phyloP scores from a whole-genome alignment of 306 rosid genomes.

The Quercus wislizeni region DNA sequence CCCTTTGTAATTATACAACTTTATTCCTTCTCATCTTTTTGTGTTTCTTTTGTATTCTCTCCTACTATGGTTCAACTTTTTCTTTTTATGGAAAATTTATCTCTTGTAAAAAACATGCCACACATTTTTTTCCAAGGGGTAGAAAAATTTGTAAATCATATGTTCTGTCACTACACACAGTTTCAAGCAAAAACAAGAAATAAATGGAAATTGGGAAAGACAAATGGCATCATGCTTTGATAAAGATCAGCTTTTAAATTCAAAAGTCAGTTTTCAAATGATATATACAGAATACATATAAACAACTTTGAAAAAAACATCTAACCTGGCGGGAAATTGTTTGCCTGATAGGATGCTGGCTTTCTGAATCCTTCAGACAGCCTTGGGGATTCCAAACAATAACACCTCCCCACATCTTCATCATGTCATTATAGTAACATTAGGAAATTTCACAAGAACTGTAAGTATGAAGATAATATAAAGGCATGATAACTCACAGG shows the following conservation, averaged over 20 bases:
- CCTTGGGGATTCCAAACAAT: conserved; percentile 81
- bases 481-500: conserved; percentile 59
- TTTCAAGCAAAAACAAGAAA: background rate
- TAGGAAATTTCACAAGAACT: conserved; percentile 7
- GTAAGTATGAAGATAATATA: conserved; percentile 1
- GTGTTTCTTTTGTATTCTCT: no score
- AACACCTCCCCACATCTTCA: conserved; percentile 98
- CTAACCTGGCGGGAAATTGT: conserved; percentile 65
- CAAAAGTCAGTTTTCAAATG: background rate
- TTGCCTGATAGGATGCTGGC: conserved; percentile 47
- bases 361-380: conserved; percentile 48
- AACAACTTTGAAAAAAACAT: conserved; percentile 15
- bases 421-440: conserved; percentile 21
- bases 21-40: no score
- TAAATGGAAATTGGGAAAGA: background rate
- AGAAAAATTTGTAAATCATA: background rate
- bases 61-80: background rate
- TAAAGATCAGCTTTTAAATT: background rate
- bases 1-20: no score
- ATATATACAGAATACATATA: conserved; percentile 7
- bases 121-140: background rate
- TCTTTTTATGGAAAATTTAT: background rate
- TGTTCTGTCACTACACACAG: background rate
- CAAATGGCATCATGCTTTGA: background rate
- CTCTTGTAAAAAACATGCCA: background rate